Evolutionary conservation across 2,329 filamentous ascomycete species (phyloP), one percentile per base, ranked within the genome.

Genomic region (Diaporthe vexans): DNA sequence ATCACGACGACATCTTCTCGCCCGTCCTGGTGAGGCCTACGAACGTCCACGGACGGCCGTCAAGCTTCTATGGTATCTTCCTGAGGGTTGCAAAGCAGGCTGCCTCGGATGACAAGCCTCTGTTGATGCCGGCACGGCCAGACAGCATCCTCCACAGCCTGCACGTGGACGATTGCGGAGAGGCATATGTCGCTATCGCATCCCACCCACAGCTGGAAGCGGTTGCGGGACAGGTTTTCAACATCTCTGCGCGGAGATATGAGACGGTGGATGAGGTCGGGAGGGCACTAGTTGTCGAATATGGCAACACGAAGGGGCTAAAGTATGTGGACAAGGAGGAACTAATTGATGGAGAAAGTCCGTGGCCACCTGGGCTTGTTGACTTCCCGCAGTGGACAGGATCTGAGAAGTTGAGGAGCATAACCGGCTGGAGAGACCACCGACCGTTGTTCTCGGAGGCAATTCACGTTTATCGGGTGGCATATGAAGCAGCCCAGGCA

Each of bases 91-190:
- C 79, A 1, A 68, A 76, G 3, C 78, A 77, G 4, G 76, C 73
- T 4, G 71, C 74, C 10, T 43, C 65, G 3, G 59, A 74, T 4
- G 72, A 76, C 5, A 75, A 77, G 17, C 74, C 78, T 1, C 77
- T 87, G 40, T 75, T 78, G 21, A 74, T 88, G 4, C 79, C 82
- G 0, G 78, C 81, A 0, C 76, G 83, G 54, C 79, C 81, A 0
- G 79, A 83, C 24, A 83, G 80, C 19, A 84, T 88, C 43, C 78
- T 87, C 75, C 87, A 88, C 73, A 84, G 83, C 4, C 81, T 84
- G 51, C 87, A 89, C 74, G 81, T 88, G 17, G 87, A 88, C 75
- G 87, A 89, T 75, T 88, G 86, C 61, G 86, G 79, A 2, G 84
- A 86, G 21, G 86, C 86, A 0, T 89, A 88, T 73, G 79, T 88